Evolutionary conservation across 495 filamentous ascomycete species (phyloP), one percentile per base, ranked within the genome.

Genomic region (Schizothecium vesticola): DNA sequence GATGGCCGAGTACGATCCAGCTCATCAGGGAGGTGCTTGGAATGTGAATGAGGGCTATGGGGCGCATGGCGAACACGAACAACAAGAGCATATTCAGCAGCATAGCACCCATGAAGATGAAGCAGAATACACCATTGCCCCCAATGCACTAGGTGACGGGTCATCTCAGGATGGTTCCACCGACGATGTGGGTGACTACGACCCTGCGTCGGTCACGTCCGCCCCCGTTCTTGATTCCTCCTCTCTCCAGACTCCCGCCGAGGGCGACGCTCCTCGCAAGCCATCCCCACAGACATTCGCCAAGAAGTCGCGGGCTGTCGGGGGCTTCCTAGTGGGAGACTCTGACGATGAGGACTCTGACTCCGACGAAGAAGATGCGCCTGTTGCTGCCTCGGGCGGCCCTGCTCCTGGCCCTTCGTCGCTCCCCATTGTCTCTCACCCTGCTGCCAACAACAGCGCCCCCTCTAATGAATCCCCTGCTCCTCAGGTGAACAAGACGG

Each of bases 261-360:
- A 76, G 68, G 71, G 76, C 51, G 68, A 69, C 19, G 73, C 72
- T 55, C 68, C 72, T 62, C 71, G 70, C 58, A 73, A 76, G 63
- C 75, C 77, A 43, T 77, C 77, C 51, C 75, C 79, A 72, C 74
- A 76, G 64, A 70, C 73, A 51, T 78, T 74, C 7, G 65, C 76
- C 0, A 80, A 82, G 73, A 90, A 89, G 80, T 85, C 89, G 65
- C 88, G 87, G 77, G 92, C 86, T 55, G 88, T 88, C 70, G 91
- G 90, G 72, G 92, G 92, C 69, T 94, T 94, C 84, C 83, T 92
- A 75, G 87, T 89, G 71, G 91, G 91, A 80, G 90, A 92, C 74
- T 88, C 87, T 59, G 88, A 88, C 73, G 77, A 78, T n/a, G 80
- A 82, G 65, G 77, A 51, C 43, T 51, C 43, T 6, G 43, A 51